Evolutionary conservation across 2,329 filamentous ascomycete species (phyloP).

Genomic region (Thermoascus crustaceus): DNA sequence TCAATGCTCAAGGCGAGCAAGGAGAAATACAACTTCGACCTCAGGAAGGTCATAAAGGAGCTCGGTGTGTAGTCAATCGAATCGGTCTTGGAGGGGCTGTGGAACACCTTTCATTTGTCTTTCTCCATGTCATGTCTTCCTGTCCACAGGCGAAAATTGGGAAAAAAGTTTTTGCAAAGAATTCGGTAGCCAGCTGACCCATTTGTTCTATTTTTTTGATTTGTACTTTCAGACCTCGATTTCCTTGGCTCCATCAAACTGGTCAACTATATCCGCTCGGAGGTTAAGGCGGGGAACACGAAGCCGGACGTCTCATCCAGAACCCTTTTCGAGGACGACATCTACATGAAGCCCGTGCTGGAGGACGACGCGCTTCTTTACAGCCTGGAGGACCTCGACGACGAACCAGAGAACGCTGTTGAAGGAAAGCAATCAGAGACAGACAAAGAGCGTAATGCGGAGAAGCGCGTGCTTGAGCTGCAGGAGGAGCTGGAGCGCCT

Average conservation of each 20-base stretch:
- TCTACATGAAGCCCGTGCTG: slow-evolving; percentile 72
- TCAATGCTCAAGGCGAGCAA: slow-evolving; percentile 64
- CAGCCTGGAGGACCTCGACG: slow-evolving; percentile 68
- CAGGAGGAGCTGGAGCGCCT: slow-evolving; percentile 55
- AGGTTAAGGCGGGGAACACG: slow-evolving; percentile 38
- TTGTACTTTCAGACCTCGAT: slow-evolving; percentile 49
- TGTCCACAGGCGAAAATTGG: not conserved
- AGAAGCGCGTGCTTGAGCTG: slow-evolving; percentile 49
- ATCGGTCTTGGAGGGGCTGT: slow-evolving; percentile 5
- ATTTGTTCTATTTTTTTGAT: slow-evolving; percentile 8
- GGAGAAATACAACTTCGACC: slow-evolving; percentile 58
- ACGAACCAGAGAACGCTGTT: slow-evolving; percentile 25
- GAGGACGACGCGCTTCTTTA: slow-evolving; percentile 87
- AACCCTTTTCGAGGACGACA: slow-evolving; percentile 64
- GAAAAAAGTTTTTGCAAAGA: not conserved
- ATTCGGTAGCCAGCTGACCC: slow-evolving; percentile 8
- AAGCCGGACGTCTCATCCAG: slow-evolving; percentile 52
- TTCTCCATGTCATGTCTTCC: slow-evolving; percentile 14
- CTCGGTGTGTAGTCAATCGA: slow-evolving; percentile 33
- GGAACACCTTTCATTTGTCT: slow-evolving; percentile 7
- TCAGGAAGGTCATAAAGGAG: slow-evolving; percentile 50
- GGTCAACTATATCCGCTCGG: slow-evolving; percentile 57
- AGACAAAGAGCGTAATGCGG: slow-evolving; percentile 28
- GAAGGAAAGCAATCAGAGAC: slow-evolving; percentile 6
- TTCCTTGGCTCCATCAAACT: slow-evolving; percentile 67